A percentile compares a stretch with the other conserved stretches of the same genome.
Conservation (phyloP, 441 rosid genomes). For the Adansonia rubrostipa region DNA sequence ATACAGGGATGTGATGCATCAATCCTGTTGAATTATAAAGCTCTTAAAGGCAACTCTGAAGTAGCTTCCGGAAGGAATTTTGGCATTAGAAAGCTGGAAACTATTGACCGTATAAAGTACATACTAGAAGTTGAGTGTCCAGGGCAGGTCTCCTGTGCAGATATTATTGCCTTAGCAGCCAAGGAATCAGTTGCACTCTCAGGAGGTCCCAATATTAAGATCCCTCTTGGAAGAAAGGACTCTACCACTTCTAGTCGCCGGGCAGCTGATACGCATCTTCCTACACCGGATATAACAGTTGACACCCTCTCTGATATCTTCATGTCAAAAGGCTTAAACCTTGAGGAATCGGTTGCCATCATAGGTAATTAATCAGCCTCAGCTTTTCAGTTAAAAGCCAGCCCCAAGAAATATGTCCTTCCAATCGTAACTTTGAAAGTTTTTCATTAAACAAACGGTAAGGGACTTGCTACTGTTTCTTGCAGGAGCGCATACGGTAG, state of each 20-base stretch:
- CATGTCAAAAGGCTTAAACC: slow-evolving; percentile 37
- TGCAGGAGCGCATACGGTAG: slow-evolving; percentile 1
- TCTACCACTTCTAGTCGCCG: slow-evolving; percentile 32
- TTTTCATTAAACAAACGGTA: neutral
- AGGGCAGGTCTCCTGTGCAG: slow-evolving; percentile 43
- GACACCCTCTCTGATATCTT: slow-evolving; percentile 37
- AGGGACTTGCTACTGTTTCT: neutral
- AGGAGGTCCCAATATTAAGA: slow-evolving; percentile 40
- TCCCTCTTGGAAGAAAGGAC: slow-evolving; percentile 47
- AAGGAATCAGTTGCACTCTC: slow-evolving; percentile 38
- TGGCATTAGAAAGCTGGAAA: slow-evolving; percentile 36
- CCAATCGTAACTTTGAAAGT: neutral
- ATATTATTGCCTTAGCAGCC: slow-evolving; percentile 42
- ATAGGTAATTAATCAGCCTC: slow-evolving; percentile 22
- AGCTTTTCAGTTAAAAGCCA: neutral
- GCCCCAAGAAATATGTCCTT: neutral
- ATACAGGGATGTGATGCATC: slow-evolving; percentile 48
- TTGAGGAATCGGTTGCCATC: slow-evolving; percentile 40
- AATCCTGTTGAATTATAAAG: slow-evolving; percentile 32
- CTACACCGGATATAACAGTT: slow-evolving; percentile 33
- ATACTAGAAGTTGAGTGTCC: slow-evolving; percentile 32
- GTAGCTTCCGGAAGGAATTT: slow-evolving; percentile 34
- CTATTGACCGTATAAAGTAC: slow-evolving; percentile 31
- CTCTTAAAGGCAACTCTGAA: slow-evolving; percentile 37
- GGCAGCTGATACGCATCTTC: slow-evolving; percentile 34